Evolutionary conservation across 768 basidiomycete genomes (phyloP).

Genomic region (Mycena kentingensis): DNA sequence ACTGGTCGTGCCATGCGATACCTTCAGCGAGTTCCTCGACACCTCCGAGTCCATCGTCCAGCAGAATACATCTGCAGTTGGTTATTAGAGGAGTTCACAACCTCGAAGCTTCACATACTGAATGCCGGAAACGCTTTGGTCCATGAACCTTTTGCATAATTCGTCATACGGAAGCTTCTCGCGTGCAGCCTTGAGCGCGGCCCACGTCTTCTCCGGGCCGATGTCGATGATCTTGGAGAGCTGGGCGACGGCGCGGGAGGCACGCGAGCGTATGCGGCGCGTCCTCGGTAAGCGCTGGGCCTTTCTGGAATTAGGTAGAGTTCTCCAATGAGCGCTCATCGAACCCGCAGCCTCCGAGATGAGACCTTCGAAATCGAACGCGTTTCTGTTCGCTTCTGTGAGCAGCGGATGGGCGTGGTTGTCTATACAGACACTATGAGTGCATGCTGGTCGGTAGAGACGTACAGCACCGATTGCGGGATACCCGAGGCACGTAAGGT

Average conservation of each 20-base stretch:
- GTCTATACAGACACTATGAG: constrained; percentile 59
- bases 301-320: too few relatives aligned
- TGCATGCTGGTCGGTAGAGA: constrained; percentile 11
- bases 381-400: constrained; percentile 42
- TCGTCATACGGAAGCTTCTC: constrained; percentile 49
- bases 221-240: constrained; percentile 54
- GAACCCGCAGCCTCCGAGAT: constrained; percentile 56
- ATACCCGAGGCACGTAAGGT: too few relatives aligned
- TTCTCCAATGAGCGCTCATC: constrained; percentile 3
- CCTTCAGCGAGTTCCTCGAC: constrained; percentile 48
- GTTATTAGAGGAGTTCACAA: background rate
- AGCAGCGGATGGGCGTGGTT: constrained; percentile 81
- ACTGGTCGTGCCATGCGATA: constrained; percentile 63
- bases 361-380: constrained; percentile 61
- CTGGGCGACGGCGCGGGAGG: constrained; percentile 56
- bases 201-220: constrained; percentile 51
- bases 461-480: background rate
- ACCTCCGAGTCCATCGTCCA: constrained; percentile 72
- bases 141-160: constrained; percentile 59
- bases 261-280: constrained; percentile 59
- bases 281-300: constrained; percentile 51
- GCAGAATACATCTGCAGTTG: constrained; percentile 54
- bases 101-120: constrained; percentile 32
- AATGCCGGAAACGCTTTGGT: constrained; percentile 49
- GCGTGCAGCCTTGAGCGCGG: constrained; percentile 54